These are phyloP conservation scores for Candida dubliniensis DNA, from an alignment of 1,139 yeast species.

Conservation along the genomic window DNA sequence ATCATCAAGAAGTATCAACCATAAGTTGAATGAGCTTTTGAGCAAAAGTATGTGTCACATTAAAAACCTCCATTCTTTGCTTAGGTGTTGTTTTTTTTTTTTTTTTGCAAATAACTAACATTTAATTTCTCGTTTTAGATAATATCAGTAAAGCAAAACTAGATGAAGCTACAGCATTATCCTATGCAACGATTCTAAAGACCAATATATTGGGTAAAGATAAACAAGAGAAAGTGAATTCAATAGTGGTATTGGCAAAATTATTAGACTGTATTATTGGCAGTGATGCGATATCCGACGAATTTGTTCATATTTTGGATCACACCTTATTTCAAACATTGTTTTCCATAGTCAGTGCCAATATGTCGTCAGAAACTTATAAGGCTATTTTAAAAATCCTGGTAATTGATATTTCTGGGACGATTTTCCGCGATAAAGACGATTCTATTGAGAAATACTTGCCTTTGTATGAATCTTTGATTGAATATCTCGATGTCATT, in stretches of 20 bases:
- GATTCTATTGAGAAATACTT: conserved; percentile 35
- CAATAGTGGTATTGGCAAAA: conserved; percentile 55
- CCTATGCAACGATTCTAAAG: conserved; percentile 37
- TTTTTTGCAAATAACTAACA: background rate
- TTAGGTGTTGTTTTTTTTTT: background rate
- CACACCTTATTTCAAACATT: conserved; percentile 41
- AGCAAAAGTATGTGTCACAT: conserved; percentile 32
- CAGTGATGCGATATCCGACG: conserved; percentile 40
- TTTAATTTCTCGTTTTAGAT: conserved; percentile 18
- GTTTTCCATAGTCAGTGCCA: conserved; percentile 43
- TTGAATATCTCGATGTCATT: conserved; percentile 44
- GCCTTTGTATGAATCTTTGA: conserved; percentile 44
- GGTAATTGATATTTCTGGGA: conserved; percentile 45
- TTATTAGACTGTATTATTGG: conserved; percentile 46
- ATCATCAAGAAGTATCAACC: conserved; percentile 46
- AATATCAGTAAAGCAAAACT: conserved; percentile 31
- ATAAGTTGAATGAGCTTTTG: conserved; percentile 45
- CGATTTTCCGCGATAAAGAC: conserved; percentile 38
- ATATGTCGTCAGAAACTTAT: conserved; percentile 51
- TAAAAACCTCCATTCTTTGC: conserved; percentile 1
- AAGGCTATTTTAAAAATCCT: conserved; percentile 50
- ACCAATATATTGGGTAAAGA: conserved; percentile 46
- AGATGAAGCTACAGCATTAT: conserved; percentile 36
- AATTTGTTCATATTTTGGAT: conserved; percentile 42
- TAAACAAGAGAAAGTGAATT: conserved; percentile 53